Percentiles rank a stretch among this genome's conserved stretches.
These are phyloP conservation scores for Lippia alba DNA, from an alignment of 305 asterid species.

Conservation along the genomic window DNA sequence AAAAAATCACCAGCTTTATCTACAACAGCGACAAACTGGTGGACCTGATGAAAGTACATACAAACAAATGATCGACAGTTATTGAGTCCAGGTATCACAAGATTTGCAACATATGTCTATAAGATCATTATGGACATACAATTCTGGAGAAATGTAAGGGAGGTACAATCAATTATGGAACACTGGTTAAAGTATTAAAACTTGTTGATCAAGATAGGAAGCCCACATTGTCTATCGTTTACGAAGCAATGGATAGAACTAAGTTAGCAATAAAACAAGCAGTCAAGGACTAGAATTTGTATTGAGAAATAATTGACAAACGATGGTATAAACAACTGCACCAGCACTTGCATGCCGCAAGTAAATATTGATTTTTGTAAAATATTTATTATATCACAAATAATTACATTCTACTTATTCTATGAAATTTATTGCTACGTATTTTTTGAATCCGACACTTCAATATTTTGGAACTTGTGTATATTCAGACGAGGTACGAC, in stretches of 20 bases:
- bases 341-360: background rate
- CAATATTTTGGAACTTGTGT: background rate
- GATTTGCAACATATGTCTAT: background rate
- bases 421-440: background rate
- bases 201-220: background rate
- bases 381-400: no score
- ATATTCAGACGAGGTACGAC: background rate
- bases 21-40: background rate
- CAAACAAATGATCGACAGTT: background rate
- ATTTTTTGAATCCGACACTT: background rate
- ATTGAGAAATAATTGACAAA: background rate
- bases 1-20: background rate
- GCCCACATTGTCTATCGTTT: background rate
- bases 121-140: background rate
- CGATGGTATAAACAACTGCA: background rate
- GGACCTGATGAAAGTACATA: background rate
- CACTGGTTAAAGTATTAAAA: background rate
- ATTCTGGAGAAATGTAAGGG: background rate
- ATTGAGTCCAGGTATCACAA: background rate
- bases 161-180: background rate
- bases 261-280: background rate
- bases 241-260: background rate
- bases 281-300: background rate
- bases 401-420: background rate
- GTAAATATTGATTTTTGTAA: background rate